A percentile compares a stretch with the other conserved stretches of the same genome.
Evolutionary conservation across 23 red algal genomes (phyloP).

Genomic region (Gracilaria gracilis): DNA sequence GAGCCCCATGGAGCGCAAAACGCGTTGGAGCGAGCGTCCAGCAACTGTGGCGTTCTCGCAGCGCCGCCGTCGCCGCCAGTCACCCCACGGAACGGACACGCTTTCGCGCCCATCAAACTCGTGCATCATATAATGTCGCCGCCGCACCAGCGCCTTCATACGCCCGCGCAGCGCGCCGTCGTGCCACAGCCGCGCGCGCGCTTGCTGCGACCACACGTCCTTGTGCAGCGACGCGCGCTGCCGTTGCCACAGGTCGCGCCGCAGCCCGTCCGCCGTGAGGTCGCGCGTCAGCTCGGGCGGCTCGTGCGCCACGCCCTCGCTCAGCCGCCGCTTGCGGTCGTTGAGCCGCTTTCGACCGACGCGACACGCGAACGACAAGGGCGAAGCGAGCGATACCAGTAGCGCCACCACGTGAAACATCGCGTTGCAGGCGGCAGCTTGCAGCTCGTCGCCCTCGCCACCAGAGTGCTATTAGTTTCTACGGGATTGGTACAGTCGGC

Average conservation of each 20-base stretch:
- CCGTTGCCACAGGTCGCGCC: neutral
- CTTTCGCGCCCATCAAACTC: neutral
- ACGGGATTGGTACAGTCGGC: no score
- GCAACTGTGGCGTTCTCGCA: constrained; percentile 3
- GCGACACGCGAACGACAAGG: neutral
- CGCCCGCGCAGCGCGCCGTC: neutral
- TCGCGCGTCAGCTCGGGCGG: neutral
- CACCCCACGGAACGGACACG: neutral
- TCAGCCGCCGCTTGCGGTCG: neutral
- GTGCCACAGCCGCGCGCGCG: neutral
- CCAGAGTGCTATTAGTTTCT: no score
- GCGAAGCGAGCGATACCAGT: neutral
- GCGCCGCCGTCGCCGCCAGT: neutral
- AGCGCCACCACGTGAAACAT: constrained; percentile 22
- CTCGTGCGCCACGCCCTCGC: neutral
- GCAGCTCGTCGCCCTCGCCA: no score
- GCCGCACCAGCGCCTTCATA: neutral
- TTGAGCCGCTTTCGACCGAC: neutral
- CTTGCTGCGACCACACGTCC: neutral
- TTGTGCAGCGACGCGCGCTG: neutral
- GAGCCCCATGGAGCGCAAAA: neutral
- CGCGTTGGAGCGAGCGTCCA: neutral
- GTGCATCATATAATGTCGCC: neutral
- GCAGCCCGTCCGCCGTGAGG: neutral
- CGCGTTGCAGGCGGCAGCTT: no score